Base-by-base conservation (phyloP, 441 rosid genomes). In the Raphanus hybrid region DNA sequence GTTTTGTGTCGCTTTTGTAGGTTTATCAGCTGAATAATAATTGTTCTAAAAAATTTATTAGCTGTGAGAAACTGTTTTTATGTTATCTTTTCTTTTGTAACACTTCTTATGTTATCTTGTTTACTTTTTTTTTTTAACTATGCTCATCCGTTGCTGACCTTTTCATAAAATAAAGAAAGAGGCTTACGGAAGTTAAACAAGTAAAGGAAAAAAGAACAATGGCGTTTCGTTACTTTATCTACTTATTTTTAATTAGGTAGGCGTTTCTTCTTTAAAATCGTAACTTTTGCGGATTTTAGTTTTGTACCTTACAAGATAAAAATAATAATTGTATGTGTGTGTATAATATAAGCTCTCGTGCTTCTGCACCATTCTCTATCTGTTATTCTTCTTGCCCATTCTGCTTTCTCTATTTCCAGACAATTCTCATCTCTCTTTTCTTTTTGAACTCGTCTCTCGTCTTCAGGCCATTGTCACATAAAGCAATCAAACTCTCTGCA, bases 361-460 rank as follows among this genome's bases (percentile, higher is more conserved):
- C 79, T 74, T 74, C 67, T 79, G 82, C 82, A 79, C 71, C 78
- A 74, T 63, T 12, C 63, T 79, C 75, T 62, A 67, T 69, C 75
- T 69, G 64, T 41, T 63, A 74, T 57, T 69, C 78, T 57, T 57
- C 78, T 69, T 74, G 26, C 71, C 75, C 75, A 62, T 78, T 73
- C 63, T 73, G 37, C 35, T 73, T 37, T 68, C 71, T 69, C 8
- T 7, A 7, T 11, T 48, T 14, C 15, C 39, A 45, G 34, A 58
- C 12, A 67, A 14, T 29, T 57, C 5, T 54, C 15, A 32, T 63
- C 65, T 73, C 52, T 78, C 39, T 67, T 20, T 54, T 8, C 4
- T 52, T 7, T 52, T 14, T 15, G 54, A 57, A 57, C 27, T 57
- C 29, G 10, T 9, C 61, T 57, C 61, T 57, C 4, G 27, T 73